Percentiles rank a stretch among this genome's conserved stretches.
phyloP scores from a whole-genome alignment of 805 yeast species.

The Myxozyma geophila region DNA sequence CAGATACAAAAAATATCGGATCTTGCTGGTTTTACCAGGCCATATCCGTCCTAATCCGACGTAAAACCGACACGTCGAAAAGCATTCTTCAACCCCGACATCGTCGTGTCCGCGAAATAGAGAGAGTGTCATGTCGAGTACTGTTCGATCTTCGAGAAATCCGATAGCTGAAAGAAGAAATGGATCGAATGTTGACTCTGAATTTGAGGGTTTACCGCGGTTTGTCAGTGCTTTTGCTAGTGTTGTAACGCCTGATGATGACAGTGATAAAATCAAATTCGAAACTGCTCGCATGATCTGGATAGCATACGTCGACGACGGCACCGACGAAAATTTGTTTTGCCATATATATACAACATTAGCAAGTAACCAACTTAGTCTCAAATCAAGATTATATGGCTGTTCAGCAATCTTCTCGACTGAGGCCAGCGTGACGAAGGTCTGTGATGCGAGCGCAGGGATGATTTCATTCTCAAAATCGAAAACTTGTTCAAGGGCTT shows the following conservation, averaged over 20 bases:
- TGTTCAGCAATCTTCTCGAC: not conserved
- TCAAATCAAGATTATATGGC: not conserved
- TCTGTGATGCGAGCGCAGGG: constrained; percentile 6
- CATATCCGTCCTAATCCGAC: constrained; percentile 29
- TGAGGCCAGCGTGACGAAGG: not conserved
- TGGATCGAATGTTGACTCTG: constrained; percentile 2
- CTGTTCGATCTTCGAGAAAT: constrained; percentile 18
- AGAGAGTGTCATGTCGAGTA: constrained; percentile 20
- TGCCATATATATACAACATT: constrained; percentile 23
- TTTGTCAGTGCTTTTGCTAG: constrained; percentile 16
- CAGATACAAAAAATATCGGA: constrained; percentile 27
- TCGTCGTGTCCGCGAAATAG: constrained; percentile 10
- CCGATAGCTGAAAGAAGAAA: constrained; percentile 10
- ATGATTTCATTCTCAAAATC: constrained; percentile 14
- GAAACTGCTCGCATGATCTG: constrained; percentile 24
- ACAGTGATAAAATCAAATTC: constrained; percentile 15
- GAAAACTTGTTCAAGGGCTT: not conserved
- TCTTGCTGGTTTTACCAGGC: constrained; percentile 26
- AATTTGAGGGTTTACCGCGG: not conserved
- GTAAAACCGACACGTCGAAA: constrained; percentile 23
- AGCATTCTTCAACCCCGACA: constrained; percentile 1
- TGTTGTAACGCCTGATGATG: constrained; percentile 3
- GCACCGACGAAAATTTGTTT: not conserved
- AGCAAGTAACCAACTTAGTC: constrained; percentile 25
- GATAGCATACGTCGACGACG: not conserved